Evolutionary conservation across 1,284 basidiomycete species (phyloP).

Genomic region (Pisolithus thermaeus): DNA sequence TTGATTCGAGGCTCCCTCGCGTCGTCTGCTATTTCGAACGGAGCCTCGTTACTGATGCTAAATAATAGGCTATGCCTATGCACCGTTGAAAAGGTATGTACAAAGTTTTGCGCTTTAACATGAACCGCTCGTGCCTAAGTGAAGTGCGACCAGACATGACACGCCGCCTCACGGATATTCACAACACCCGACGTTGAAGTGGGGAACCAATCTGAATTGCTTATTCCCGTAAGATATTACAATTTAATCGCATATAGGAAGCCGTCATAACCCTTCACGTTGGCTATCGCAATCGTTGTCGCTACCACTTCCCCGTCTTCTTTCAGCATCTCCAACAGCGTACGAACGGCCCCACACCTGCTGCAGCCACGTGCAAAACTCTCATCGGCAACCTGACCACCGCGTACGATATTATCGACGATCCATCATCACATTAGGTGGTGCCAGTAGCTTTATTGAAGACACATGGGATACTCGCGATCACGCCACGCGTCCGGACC

Average conservation of each 20-base stretch:
- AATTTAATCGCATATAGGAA: conserved; percentile 46
- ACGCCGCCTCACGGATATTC: too few species aligned
- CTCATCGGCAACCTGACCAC: conserved; percentile 43
- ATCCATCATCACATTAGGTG: conserved; percentile 26
- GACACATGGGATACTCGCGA: conserved; percentile 33
- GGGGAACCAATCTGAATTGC: too few species aligned
- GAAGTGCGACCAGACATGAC: too few species aligned
- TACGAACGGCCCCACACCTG: conserved; percentile 39
- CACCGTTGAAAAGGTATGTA: too few species aligned
- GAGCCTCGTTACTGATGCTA: too few species aligned
- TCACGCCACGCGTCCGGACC: conserved; percentile 47
- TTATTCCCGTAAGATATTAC: conserved; percentile 2
- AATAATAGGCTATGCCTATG: too few species aligned
- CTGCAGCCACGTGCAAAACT: conserved; percentile 22
- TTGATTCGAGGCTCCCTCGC: too few species aligned
- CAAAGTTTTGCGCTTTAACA: too few species aligned
- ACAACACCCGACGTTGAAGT: too few species aligned
- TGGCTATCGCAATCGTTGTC: conserved; percentile 53
- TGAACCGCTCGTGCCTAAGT: too few species aligned
- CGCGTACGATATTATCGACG: conserved; percentile 58
- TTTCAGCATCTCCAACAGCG: conserved; percentile 42
- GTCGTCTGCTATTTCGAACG: too few species aligned
- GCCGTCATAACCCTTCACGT: conserved; percentile 59
- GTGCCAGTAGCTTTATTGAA: not conserved
- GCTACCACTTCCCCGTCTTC: conserved; percentile 52